Evolutionary conservation across 805 yeast species (phyloP).

Genomic region (Starmerella tilneyi): DNA sequence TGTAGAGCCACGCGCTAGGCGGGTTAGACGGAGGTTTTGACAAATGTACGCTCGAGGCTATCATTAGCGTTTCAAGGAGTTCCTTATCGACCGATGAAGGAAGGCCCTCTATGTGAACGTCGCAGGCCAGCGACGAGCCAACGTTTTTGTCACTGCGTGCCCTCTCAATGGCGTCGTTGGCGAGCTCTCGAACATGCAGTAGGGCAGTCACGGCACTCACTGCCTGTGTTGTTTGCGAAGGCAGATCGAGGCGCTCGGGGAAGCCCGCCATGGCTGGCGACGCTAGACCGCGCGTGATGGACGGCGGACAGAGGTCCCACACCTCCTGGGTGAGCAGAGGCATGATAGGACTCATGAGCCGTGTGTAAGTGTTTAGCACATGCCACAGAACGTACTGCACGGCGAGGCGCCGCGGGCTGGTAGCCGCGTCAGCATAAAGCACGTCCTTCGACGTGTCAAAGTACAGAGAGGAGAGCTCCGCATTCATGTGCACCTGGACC

Average conservation of each 20-base stretch:
- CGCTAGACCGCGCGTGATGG: slow-evolving; percentile 25
- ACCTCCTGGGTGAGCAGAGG: slow-evolving; percentile 84
- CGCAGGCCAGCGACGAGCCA: slow-evolving; percentile 48
- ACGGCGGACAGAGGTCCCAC: slow-evolving; percentile 51
- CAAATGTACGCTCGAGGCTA: slow-evolving; percentile 51
- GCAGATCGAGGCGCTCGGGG: slow-evolving; percentile 22
- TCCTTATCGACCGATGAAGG: slow-evolving; percentile 28
- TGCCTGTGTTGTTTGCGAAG: slow-evolving; percentile 32
- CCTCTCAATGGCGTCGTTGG: slow-evolving; percentile 44
- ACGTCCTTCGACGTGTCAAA: slow-evolving; percentile 81
- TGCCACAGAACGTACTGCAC: slow-evolving; percentile 54
- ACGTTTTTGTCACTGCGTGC: slow-evolving; percentile 44
- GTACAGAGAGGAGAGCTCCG: slow-evolving; percentile 68
- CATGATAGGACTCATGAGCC: slow-evolving; percentile 64
- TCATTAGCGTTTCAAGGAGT: slow-evolving; percentile 48
- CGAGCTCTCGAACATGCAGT: slow-evolving; percentile 40
- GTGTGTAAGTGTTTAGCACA: slow-evolving; percentile 50
- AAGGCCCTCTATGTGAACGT: slow-evolving; percentile 33
- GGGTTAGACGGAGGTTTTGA: slow-evolving; percentile 24
- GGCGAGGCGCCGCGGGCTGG: slow-evolving; percentile 43
- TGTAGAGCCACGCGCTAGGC: slow-evolving; percentile 27
- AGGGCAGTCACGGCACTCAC: slow-evolving; percentile 34
- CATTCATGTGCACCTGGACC: slow-evolving; percentile 61
- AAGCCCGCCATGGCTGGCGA: slow-evolving; percentile 45
- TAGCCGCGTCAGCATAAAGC: slow-evolving; percentile 55